Conservation (phyloP, 495 filamentous ascomycete species). For the Glutinoglossum americanum region DNA sequence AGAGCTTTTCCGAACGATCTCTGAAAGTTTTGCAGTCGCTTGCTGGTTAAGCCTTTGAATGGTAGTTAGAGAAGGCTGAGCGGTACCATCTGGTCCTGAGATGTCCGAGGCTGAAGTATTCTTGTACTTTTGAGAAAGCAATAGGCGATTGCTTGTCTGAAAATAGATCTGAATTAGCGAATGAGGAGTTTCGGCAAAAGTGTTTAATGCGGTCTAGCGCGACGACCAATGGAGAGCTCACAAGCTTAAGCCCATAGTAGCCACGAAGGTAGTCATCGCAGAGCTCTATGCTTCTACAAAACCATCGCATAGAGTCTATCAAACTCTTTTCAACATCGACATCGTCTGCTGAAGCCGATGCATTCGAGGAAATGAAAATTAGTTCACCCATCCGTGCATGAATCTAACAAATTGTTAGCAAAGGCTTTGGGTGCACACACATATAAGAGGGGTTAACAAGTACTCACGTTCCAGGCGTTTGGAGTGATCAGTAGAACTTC, state of each 20-base stretch:
- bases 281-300: constrained; percentile 76
- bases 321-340: constrained; percentile 28
- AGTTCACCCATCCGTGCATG: constrained; percentile 79
- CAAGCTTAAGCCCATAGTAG: constrained; percentile 73
- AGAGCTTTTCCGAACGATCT: constrained; percentile 44
- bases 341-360: constrained; percentile 21
- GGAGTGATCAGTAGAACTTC: constrained; percentile 76
- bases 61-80: constrained; percentile 22
- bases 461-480: constrained; percentile 80
- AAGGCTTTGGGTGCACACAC: not conserved
- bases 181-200: not conserved
- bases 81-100: constrained; percentile 8
- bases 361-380: constrained; percentile 39
- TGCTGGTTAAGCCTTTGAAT: constrained; percentile 46
- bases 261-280: constrained; percentile 84
- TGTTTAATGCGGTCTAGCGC: not conserved
- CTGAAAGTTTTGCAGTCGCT: constrained; percentile 50
- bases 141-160: constrained; percentile 9
- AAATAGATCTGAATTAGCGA: not conserved
- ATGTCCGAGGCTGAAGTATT: not conserved
- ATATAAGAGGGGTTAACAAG: not conserved
- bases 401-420: constrained; percentile 26
- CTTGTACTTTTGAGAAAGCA: constrained; percentile 9
- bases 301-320: constrained; percentile 54
- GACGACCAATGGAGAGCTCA: constrained; percentile 20